Percentiles rank a stretch among this genome's conserved stretches.
phyloP scores from a whole-genome alignment of 306 rosid genomes.

The Macrotyloma uniflorum region DNA sequence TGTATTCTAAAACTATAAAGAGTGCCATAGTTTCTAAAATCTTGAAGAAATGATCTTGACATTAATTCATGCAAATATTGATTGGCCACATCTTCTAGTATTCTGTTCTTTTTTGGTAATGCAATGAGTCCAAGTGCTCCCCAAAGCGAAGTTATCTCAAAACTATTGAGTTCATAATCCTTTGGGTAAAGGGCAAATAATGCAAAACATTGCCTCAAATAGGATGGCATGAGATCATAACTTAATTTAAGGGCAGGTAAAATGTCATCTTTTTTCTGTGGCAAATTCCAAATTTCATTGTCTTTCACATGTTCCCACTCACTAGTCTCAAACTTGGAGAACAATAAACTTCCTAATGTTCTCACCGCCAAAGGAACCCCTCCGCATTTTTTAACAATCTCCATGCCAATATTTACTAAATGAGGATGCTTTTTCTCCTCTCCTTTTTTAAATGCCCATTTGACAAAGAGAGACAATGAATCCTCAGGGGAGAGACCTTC shows the following conservation, averaged over 20 bases:
- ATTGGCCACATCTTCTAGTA: slow-evolving; percentile 10
- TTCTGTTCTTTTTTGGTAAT: not conserved
- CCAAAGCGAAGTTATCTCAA: not conserved
- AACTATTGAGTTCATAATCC: not conserved
- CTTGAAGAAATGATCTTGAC: slow-evolving; percentile 28
- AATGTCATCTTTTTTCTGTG: too few species aligned
- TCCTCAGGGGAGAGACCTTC: not conserved
- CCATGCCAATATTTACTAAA: too few species aligned
- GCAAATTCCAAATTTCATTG: too few species aligned
- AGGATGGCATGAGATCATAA: slow-evolving; percentile 46
- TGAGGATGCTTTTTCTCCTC: too few species aligned
- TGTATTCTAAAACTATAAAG: not conserved
- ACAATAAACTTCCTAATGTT: slow-evolving; percentile 35
- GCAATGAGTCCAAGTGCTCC: slow-evolving; percentile 40
- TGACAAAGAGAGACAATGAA: slow-evolving; percentile 32
- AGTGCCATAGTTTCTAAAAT: not conserved
- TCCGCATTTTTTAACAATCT: too few species aligned
- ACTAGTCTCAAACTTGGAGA: too few species aligned
- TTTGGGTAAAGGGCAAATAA: slow-evolving; percentile 27
- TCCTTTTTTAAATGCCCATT: slow-evolving; percentile 32
- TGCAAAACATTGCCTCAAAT: slow-evolving; percentile 46
- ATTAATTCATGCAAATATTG: not conserved
- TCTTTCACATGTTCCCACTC: too few species aligned
- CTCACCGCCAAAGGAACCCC: slow-evolving; percentile 27
- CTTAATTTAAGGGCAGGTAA: slow-evolving; percentile 15